A percentile compares a stretch with the other conserved stretches of the same genome.
Conservation (phyloP, 108 stramenopile genomes). For the Skeletonema costatum region DNA sequence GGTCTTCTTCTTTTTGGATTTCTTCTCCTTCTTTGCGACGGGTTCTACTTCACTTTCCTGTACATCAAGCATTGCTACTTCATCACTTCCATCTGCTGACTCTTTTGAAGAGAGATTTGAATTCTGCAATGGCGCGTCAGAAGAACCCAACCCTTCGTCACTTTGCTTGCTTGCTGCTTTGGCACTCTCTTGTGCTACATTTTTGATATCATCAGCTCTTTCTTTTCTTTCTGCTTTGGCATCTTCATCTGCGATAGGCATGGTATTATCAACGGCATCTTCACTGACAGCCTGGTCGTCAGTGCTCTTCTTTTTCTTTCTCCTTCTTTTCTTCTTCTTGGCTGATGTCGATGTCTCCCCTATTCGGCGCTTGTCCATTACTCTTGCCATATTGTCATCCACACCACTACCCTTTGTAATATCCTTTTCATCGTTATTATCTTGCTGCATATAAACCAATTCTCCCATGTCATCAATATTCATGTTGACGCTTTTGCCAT, state of each 20-base stretch:
- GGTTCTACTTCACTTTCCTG: background rate
- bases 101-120: background rate
- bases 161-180: background rate
- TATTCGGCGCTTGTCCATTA: background rate
- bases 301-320: slow-evolving; percentile 15
- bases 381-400: slow-evolving; percentile 29
- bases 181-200: slow-evolving; percentile 4
- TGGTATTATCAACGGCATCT: background rate
- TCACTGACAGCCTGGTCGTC: background rate
- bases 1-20: slow-evolving; percentile 8
- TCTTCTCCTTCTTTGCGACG: background rate
- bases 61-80: background rate
- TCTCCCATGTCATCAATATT: slow-evolving; percentile 31
- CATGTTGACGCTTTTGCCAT: slow-evolving; percentile 23
- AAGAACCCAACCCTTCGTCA: no score
- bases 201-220: background rate
- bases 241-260: background rate
- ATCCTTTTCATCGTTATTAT: background rate
- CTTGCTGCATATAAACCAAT: slow-evolving; percentile 6
- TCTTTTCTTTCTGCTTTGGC: background rate
- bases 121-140: background rate
- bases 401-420: background rate
- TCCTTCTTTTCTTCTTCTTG: background rate
- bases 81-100: background rate
- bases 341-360: background rate